Evolutionary conservation across 1,284 basidiomycete species (phyloP).

Genomic region (Sanghuangporus weigelae): DNA sequence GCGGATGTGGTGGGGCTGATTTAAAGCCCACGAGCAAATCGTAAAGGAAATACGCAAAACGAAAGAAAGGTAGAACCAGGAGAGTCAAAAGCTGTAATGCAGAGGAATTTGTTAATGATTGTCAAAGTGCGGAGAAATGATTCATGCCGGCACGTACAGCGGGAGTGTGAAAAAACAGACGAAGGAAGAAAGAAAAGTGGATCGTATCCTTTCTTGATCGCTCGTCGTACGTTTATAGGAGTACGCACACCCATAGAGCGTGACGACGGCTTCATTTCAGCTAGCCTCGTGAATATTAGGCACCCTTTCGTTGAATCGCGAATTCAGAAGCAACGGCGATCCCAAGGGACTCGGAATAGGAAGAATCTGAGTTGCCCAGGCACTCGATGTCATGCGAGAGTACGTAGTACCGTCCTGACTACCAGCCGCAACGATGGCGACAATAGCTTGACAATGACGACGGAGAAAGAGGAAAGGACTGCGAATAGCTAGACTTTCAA

Average conservation of each 20-base stretch:
- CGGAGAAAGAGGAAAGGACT: neutral
- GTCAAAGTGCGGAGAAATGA: slow-evolving; percentile 4
- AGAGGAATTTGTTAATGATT: neutral
- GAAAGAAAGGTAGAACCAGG: slow-evolving; percentile 3
- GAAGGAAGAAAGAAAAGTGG: slow-evolving; percentile 3
- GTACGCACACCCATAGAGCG: neutral
- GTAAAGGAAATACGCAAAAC: neutral
- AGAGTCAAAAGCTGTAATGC: slow-evolving; percentile 1
- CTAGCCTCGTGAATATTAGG: neutral
- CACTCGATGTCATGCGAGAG: neutral
- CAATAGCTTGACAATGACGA: neutral
- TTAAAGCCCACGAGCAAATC: neutral
- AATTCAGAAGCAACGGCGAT: neutral
- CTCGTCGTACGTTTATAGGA: slow-evolving; percentile 5
- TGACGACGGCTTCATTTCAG: slow-evolving; percentile 12
- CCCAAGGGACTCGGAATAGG: neutral
- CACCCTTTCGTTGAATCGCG: neutral
- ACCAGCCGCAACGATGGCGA: neutral
- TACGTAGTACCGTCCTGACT: neutral
- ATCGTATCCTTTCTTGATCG: neutral
- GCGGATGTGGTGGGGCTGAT: slow-evolving; percentile 5
- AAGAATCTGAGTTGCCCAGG: slow-evolving; percentile 1
- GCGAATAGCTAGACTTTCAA: neutral
- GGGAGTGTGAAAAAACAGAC: slow-evolving; percentile 11
- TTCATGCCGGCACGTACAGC: slow-evolving; percentile 4